Conservation (phyloP, 441 rosid species). For the Biscutella laevigata region DNA sequence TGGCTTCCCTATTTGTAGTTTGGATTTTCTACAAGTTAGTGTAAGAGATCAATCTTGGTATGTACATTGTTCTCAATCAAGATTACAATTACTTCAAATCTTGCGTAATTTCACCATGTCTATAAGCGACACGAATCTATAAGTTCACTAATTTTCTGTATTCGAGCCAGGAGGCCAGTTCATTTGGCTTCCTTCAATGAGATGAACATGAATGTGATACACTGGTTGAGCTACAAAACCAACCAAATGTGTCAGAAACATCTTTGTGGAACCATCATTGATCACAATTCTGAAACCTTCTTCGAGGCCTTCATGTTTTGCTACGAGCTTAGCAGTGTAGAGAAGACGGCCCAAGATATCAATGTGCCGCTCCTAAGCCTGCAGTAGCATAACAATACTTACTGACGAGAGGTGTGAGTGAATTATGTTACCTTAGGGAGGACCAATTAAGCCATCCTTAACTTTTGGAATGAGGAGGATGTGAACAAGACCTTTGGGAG, state of each 20-base stretch:
- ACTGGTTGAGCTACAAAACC: too few relatives aligned
- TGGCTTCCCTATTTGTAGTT: neutral
- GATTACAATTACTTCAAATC: neutral
- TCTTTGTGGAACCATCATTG: too few relatives aligned
- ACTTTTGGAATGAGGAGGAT: too few relatives aligned
- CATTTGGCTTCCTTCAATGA: too few relatives aligned
- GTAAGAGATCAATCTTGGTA: neutral
- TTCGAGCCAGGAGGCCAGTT: too few relatives aligned
- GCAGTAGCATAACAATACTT: slow-evolving; percentile 7
- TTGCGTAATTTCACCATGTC: slow-evolving; percentile 3
- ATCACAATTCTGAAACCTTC: slow-evolving; percentile 81
- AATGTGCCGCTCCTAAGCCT: slow-evolving; percentile 92
- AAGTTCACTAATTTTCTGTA: neutral
- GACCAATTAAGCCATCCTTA: slow-evolving; percentile 80
- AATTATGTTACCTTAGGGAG: slow-evolving; percentile 60
- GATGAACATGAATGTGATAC: too few relatives aligned
- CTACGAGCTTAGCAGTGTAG: too few relatives aligned
- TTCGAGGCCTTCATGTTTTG: slow-evolving; percentile 79
- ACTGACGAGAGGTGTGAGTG: neutral
- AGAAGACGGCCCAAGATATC: slow-evolving; percentile 85
- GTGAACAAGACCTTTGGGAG: too few relatives aligned
- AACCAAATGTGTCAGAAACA: too few relatives aligned
- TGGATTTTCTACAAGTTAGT: neutral
- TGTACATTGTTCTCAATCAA: slow-evolving; percentile 16
- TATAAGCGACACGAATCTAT: neutral